Conservation (phyloP, 257 asterid genomes). For the Nicotiana undulata region DNA sequence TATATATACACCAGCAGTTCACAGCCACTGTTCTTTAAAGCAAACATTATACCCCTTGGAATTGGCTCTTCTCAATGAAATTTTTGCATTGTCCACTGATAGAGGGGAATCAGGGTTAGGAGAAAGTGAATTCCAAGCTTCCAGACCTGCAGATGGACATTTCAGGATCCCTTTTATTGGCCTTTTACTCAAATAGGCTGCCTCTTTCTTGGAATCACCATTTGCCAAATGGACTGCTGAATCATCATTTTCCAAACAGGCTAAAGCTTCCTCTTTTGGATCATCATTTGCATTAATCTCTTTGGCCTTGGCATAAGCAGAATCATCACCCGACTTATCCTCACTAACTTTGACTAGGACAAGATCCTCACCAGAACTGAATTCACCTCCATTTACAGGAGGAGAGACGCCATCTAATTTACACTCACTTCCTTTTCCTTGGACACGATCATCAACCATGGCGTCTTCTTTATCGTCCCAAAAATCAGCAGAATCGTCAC, state of each 20-base stretch:
- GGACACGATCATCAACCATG: background rate
- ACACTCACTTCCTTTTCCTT: constrained; percentile 1
- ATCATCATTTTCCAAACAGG: background rate
- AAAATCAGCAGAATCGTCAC: background rate
- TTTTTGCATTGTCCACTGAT: constrained; percentile 9
- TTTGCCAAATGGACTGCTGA: background rate
- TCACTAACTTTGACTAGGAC: background rate
- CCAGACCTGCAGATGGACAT: constrained; percentile 24
- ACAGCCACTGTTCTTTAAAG: constrained; percentile 24
- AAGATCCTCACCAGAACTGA: background rate
- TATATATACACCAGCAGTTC: background rate
- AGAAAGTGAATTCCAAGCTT: constrained; percentile 15
- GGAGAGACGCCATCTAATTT: constrained; percentile 1
- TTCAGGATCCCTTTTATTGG: constrained; percentile 66
- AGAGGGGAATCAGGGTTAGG: constrained; percentile 17
- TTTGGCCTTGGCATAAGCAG: constrained; percentile 4
- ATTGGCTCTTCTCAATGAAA: constrained; percentile 46
- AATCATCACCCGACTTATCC: constrained; percentile 15
- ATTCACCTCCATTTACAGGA: background rate
- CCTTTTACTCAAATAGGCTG: constrained; percentile 10
- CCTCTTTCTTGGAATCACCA: background rate
- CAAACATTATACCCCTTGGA: constrained; percentile 69
- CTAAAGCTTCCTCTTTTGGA: background rate
- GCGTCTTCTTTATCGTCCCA: background rate
- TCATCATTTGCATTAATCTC: background rate